phyloP scores from a whole-genome alignment of 768 basidiomycete species.

The Macrolepiota fuliginosa region DNA sequence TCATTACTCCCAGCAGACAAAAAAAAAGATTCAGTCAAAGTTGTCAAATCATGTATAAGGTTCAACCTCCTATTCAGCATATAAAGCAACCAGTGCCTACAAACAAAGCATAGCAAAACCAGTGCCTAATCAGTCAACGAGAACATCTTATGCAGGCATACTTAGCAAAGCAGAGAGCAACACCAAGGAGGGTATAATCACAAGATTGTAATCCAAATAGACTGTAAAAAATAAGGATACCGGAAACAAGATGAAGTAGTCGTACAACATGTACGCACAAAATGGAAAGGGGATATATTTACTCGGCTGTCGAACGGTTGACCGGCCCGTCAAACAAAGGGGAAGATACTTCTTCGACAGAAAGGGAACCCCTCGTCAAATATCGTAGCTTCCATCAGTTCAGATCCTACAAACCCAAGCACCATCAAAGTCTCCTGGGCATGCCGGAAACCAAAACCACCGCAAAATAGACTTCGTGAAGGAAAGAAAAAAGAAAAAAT shows the following conservation, averaged over 20 bases:
- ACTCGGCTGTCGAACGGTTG: conserved; percentile 3
- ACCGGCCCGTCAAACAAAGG: conserved; percentile 8
- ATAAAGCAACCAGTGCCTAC: not conserved
- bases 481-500: not conserved
- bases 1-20: too few species aligned
- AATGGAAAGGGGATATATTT: not conserved
- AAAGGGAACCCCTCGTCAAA: conserved; percentile 5
- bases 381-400: conserved; percentile 7
- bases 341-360: conserved; percentile 8
- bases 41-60: too few species aligned
- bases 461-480: not conserved
- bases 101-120: too few species aligned
- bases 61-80: too few species aligned
- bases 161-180: not conserved
- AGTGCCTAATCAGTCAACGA: not conserved
- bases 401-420: not conserved
- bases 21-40: too few species aligned
- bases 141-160: not conserved
- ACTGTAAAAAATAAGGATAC: conserved; percentile 8
- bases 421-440: conserved; percentile 7
- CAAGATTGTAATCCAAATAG: conserved; percentile 5
- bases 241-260: not conserved
- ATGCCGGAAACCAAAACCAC: conserved; percentile 4
- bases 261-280: not conserved
- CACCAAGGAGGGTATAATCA: conserved; percentile 2